Evolutionary conservation across 805 yeast species (phyloP).

Genomic region (Ogataea haglerorum): DNA sequence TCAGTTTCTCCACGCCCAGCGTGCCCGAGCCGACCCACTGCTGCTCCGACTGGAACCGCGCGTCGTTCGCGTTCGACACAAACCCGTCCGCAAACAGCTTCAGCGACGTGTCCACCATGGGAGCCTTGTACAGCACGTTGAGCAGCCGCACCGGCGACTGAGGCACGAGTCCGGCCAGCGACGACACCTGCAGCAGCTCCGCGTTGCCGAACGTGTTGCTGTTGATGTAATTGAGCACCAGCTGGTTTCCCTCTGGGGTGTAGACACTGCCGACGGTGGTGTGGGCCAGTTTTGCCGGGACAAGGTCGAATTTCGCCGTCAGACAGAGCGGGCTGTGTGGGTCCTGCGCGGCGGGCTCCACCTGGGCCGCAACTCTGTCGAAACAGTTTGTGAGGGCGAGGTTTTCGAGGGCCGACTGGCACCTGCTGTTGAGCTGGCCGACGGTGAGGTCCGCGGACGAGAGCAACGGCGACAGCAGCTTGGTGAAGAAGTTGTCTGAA

Average conservation of each 20-base stretch:
- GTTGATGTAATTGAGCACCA: slow-evolving; percentile 35
- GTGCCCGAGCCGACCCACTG: slow-evolving; percentile 47
- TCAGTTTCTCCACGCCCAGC: slow-evolving; percentile 43
- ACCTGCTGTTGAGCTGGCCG: slow-evolving; percentile 35
- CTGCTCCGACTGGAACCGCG: slow-evolving; percentile 51
- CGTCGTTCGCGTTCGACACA: slow-evolving; percentile 47
- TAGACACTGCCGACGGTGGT: slow-evolving; percentile 35
- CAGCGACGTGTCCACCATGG: slow-evolving; percentile 42
- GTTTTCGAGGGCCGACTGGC: slow-evolving; percentile 20
- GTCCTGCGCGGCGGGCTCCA: slow-evolving; percentile 14
- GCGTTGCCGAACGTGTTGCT: slow-evolving; percentile 67
- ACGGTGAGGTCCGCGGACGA: slow-evolving; percentile 38
- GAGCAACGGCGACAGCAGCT: slow-evolving; percentile 43
- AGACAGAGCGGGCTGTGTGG: slow-evolving; percentile 29
- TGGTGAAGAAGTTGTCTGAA: slow-evolving; percentile 42
- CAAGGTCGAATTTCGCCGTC: slow-evolving; percentile 31
- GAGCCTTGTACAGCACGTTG: slow-evolving; percentile 46
- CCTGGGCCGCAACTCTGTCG: slow-evolving; percentile 21
- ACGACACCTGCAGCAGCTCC: slow-evolving; percentile 52
- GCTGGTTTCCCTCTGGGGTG: slow-evolving; percentile 33
- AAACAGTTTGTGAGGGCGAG: slow-evolving; percentile 30
- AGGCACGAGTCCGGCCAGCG: slow-evolving; percentile 42
- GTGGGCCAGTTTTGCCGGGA: slow-evolving; percentile 31
- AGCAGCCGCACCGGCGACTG: slow-evolving; percentile 53
- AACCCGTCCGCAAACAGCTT: slow-evolving; percentile 46